These are phyloP conservation scores for Aspergillus pseudotamarii DNA, from an alignment of 2,329 filamentous ascomycete species.

Conservation along the genomic window DNA sequence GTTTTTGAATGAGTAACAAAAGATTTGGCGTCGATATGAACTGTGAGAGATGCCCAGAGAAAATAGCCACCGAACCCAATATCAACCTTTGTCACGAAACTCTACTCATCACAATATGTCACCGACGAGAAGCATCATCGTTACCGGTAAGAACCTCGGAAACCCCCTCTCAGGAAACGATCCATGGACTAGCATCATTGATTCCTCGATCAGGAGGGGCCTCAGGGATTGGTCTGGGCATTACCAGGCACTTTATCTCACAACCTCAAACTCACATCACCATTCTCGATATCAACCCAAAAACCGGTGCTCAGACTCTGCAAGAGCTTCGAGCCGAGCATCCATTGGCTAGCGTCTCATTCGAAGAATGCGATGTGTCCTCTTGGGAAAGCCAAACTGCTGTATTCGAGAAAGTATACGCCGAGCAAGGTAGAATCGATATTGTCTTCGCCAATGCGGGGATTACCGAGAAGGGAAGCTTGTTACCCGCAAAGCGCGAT, in stretches of 20 bases:
- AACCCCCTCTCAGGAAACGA: background rate
- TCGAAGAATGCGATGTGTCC: background rate
- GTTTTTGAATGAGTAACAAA: background rate
- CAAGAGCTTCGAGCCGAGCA: background rate
- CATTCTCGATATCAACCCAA: background rate
- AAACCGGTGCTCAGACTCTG: background rate
- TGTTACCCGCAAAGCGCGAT: conserved; percentile 30
- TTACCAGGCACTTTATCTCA: background rate
- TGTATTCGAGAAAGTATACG: conserved; percentile 15
- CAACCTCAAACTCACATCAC: background rate
- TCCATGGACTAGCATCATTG: background rate
- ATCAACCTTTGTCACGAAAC: background rate
- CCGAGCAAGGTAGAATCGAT: conserved; percentile 44
- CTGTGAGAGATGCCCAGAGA: background rate
- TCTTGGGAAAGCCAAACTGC: background rate
- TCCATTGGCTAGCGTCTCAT: background rate
- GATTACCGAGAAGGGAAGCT: conserved; percentile 47
- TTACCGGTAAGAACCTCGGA: background rate
- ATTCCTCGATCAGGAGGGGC: background rate
- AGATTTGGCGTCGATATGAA: background rate
- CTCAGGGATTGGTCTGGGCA: background rate
- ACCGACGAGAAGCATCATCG: background rate
- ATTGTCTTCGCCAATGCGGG: conserved; percentile 56
- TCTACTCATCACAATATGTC: background rate
- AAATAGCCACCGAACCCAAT: background rate